Percentiles rank a stretch among this genome's conserved stretches.
Evolutionary conservation across 345 rosid genomes (phyloP).

Genomic region (Toxicodendron radicans): DNA sequence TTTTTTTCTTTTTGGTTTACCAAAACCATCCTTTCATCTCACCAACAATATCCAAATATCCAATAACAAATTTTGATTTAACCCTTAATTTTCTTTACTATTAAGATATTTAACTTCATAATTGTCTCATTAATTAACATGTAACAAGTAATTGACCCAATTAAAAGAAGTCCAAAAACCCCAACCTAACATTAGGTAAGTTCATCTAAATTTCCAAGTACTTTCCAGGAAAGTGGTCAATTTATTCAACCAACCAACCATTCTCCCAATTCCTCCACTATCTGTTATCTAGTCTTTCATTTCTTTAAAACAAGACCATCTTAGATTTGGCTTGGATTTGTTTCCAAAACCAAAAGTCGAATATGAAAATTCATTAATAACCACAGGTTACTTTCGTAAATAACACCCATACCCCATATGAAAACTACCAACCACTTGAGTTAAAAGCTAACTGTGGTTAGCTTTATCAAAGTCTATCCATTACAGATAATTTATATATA

Average conservation of each 20-base stretch:
- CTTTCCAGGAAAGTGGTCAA: not conserved
- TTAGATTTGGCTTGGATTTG: not conserved
- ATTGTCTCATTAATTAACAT: too few relatives aligned
- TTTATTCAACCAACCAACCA: not conserved
- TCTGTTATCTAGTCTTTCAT: not conserved
- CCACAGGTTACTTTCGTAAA: conserved; percentile 18
- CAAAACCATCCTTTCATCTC: too few relatives aligned
- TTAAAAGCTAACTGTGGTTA: conserved; percentile 35
- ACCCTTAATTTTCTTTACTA: too few relatives aligned
- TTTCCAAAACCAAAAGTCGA: not conserved
- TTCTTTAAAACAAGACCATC: not conserved
- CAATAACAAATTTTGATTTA: too few relatives aligned
- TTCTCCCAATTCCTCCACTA: not conserved
- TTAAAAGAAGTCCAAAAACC: not conserved
- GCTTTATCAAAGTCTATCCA: conserved; percentile 9
- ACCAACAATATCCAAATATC: too few relatives aligned
- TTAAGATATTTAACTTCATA: too few relatives aligned
- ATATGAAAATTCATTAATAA: not conserved
- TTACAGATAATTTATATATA: not conserved
- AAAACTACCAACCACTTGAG: conserved; percentile 24
- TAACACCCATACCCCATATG: not conserved
- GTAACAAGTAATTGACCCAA: too few relatives aligned
- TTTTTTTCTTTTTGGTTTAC: too few relatives aligned
- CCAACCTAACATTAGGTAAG: not conserved
- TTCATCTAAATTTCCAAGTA: not conserved